A percentile compares a stretch with the other conserved stretches of the same genome.
Evolutionary conservation across 1,139 yeast genomes (phyloP).

Genomic region (Hyphopichia buzzinii): DNA sequence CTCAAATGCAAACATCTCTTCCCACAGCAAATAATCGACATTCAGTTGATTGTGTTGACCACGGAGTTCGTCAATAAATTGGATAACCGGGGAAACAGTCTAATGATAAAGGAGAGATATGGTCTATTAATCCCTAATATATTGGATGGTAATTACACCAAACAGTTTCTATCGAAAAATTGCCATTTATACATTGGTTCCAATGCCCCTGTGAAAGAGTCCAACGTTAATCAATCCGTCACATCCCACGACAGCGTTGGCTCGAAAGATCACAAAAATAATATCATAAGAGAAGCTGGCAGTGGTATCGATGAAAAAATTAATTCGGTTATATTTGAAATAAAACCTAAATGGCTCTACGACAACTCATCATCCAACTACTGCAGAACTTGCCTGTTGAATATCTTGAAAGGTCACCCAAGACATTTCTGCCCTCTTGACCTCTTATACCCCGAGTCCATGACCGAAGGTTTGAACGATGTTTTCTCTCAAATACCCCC

Average conservation of each 20-base stretch:
- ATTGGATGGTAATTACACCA: conserved; percentile 30
- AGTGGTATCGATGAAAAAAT: conserved; percentile 10
- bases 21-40: conserved; percentile 38
- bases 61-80: conserved; percentile 31
- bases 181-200: conserved; percentile 30
- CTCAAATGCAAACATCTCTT: conserved; percentile 40
- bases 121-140: conserved; percentile 44
- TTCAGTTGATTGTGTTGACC: conserved; percentile 38
- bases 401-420: conserved; percentile 29
- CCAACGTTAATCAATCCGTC: background rate
- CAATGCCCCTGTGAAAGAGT: conserved; percentile 1
- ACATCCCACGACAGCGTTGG: background rate
- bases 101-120: conserved; percentile 39
- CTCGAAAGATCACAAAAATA: conserved; percentile 1
- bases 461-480: conserved; percentile 35
- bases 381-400: conserved; percentile 46
- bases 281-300: background rate
- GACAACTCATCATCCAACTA: conserved; percentile 37
- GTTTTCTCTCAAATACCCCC: conserved; percentile 29
- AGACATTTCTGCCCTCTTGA: conserved; percentile 49
- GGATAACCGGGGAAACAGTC: conserved; percentile 24
- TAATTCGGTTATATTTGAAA: conserved; percentile 36
- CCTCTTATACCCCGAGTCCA: conserved; percentile 30
- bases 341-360: conserved; percentile 51
- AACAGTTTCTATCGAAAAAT: conserved; percentile 31